Percentiles rank a stretch among this genome's conserved stretches.
Conservation (phyloP, 2,329 filamentous ascomycete genomes). For the Phialophora tarda region DNA sequence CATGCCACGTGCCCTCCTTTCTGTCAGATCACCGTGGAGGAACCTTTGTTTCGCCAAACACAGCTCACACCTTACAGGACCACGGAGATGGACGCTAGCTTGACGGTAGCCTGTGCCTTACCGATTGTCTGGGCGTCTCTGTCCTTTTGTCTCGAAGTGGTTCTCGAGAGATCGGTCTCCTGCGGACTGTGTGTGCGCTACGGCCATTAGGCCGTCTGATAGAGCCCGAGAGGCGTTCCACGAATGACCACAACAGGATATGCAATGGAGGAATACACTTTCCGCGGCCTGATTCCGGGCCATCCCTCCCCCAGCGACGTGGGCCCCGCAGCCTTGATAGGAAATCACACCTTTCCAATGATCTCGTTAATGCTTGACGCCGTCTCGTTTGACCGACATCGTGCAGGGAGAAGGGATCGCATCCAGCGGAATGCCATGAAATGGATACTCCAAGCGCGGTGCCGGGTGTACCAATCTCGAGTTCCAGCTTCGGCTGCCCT, state of each 20-base stretch:
- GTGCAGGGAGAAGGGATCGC: background rate
- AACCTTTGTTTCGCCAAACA: background rate
- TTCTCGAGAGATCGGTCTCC: background rate
- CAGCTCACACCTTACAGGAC: background rate
- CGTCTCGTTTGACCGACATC: background rate
- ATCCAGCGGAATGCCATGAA: background rate
- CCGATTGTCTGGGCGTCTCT: background rate
- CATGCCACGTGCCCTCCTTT: background rate
- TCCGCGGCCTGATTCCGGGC: conserved; percentile 19
- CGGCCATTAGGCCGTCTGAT: conserved; percentile 4
- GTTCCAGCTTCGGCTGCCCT: background rate
- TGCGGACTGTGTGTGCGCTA: background rate
- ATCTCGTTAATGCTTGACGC: background rate
- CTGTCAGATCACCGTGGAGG: background rate
- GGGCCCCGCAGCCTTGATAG: background rate
- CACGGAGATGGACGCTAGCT: conserved; percentile 8
- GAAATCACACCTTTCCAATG: background rate
- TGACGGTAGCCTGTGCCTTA: background rate
- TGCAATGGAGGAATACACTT: background rate
- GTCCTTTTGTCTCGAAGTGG: conserved; percentile 1
- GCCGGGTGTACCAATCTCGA: background rate
- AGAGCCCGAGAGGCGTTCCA: conserved; percentile 6
- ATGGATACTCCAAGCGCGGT: background rate
- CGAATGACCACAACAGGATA: background rate
- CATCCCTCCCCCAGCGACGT: background rate